Evolutionary conservation across 2,329 filamentous ascomycete genomes (phyloP).

Genomic region (Microdochium trichocladiopsis): DNA sequence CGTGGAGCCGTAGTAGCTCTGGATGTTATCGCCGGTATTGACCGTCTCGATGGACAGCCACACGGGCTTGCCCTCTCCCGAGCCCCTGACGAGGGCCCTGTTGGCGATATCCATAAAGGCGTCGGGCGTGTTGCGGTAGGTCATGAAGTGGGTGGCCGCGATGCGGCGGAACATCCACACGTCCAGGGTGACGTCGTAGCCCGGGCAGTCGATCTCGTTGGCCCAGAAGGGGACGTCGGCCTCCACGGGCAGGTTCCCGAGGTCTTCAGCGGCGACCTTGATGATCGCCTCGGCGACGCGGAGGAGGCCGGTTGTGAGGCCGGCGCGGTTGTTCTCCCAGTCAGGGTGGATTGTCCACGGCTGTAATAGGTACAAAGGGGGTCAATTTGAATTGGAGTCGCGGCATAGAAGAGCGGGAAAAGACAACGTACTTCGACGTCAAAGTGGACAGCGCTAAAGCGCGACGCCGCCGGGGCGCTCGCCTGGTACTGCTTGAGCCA

Average conservation of each 20-base stretch:
- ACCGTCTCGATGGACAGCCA: neutral
- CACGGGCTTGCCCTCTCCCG: neutral
- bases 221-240: neutral
- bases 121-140: neutral
- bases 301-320: neutral
- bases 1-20: neutral
- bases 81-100: neutral
- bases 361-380: neutral
- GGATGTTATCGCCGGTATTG: neutral
- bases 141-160: neutral
- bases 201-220: neutral
- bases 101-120: neutral
- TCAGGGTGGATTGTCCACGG: neutral
- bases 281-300: neutral
- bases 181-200: neutral
- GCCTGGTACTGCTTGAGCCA: constrained; percentile 1
- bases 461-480: neutral
- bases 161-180: neutral
- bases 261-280: neutral
- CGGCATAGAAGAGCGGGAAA: neutral
- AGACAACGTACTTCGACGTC: neutral
- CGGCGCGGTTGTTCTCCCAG: neutral
- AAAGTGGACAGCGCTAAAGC: neutral
- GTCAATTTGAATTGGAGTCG: neutral
- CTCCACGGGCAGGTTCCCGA: neutral